Evolutionary conservation across 1,284 basidiomycete species (phyloP), one percentile per base, ranked within the genome.

Genomic region (Chalciporus sp.): DNA sequence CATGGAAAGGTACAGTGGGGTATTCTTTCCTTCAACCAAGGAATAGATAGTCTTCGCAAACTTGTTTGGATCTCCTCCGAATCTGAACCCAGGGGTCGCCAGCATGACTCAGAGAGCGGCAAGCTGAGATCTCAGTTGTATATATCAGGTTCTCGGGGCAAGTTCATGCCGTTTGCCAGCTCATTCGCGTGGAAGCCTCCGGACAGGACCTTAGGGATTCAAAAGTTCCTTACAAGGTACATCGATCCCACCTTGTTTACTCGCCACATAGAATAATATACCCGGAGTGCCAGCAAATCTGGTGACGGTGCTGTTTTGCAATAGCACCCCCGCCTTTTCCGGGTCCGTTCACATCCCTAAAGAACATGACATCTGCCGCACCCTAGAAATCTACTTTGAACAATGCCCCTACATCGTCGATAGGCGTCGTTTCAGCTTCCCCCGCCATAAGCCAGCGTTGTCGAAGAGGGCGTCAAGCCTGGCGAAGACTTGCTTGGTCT

Each of bases 401-500:
- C 17, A 64, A 1, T 0, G 56, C 44, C 1, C 61, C 50, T 6
- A 58, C 61, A 2, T 51, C 41, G 2, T 26, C 39, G 16, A 42
- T 43, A 4, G 57, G 12, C 0, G 43, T 62, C n/a, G 45, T 37
- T 45, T 64, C 61, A 16, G 51, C 42, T 7, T 62, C 53, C 10
- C 52, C 39, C 1, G 55, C 5, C 11, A 64, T 2, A 3, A 7
- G 29, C 16, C 64, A 0, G 61, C 61, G 37, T 65, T 65, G 40
- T 64, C 62, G 37, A 61, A 59, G 14, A 62, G 61, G 17, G 57
- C 58, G 7, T 63, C 59, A 8, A 66, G 50, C 4, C 51, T 46
- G n/a, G 53, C 45, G 29, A 62, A 62, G 6, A 37, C 29, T 7
- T 55, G 50, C 20, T 40, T 42, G 0, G 58, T 55, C 7, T n/a